Evolutionary conservation across 2,329 filamentous ascomycete species (phyloP).

Genomic region (Penicillium sp.): DNA sequence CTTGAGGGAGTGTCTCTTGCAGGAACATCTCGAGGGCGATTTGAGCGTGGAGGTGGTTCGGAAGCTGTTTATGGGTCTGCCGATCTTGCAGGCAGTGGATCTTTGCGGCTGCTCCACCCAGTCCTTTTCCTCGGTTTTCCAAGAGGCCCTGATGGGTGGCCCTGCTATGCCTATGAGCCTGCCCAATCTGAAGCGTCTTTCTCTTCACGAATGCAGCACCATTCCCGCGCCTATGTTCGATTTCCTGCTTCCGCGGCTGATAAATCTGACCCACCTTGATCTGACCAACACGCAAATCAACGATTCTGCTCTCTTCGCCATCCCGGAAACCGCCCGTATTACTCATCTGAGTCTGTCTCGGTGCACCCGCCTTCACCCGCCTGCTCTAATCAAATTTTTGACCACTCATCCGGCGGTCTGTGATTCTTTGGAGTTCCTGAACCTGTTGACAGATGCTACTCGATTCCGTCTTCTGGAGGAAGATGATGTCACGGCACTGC

Average conservation of each 20-base stretch:
- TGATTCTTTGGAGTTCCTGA: conserved; percentile 67
- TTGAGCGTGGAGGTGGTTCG: conserved; percentile 66
- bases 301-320: conserved; percentile 67
- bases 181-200: conserved; percentile 66
- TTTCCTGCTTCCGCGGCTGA: conserved; percentile 68
- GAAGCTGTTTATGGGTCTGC: conserved; percentile 69
- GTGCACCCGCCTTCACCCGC: conserved; percentile 68
- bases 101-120: conserved; percentile 74
- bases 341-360: conserved; percentile 78
- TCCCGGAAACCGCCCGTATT: conserved; percentile 69
- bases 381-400: conserved; percentile 69
- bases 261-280: conserved; percentile 72
- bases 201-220: conserved; percentile 76
- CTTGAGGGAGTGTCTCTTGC: conserved; percentile 74
- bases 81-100: conserved; percentile 67
- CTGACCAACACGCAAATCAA: conserved; percentile 77
- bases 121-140: conserved; percentile 67
- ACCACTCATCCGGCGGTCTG: conserved; percentile 68
- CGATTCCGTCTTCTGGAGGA: conserved; percentile 71
- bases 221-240: conserved; percentile 69
- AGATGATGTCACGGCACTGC: conserved; percentile 64
- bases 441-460: conserved; percentile 70
- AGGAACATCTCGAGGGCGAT: conserved; percentile 80
- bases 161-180: conserved; percentile 52
- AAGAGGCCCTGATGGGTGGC: conserved; percentile 51